phyloP scores from a whole-genome alignment of 1,139 yeast species.

The Nadsonia starkeyi-henricii region DNA sequence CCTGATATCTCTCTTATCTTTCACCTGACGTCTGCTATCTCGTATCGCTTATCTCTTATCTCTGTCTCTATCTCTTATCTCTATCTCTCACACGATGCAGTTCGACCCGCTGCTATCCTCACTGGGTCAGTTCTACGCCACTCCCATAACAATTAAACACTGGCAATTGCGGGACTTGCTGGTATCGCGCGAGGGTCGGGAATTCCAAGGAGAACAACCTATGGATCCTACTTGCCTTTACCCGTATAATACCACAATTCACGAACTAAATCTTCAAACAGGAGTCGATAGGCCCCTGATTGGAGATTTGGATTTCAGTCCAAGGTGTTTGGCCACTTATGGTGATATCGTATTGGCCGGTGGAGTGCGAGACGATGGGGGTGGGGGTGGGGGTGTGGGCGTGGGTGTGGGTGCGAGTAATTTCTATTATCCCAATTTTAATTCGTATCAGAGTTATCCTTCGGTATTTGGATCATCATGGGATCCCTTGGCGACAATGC shows the following conservation, averaged over 20 bases:
- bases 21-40: not conserved
- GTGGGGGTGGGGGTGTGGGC: no score
- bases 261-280: conserved; percentile 30
- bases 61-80: no score
- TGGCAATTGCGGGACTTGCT: conserved; percentile 76
- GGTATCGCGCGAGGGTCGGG: not conserved
- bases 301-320: conserved; percentile 43
- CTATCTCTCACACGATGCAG: no score
- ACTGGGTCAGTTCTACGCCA: conserved; percentile 4
- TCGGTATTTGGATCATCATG: no score
- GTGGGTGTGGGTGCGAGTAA: no score
- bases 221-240: conserved; percentile 20
- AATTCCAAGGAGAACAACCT: no score
- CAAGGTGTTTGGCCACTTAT: conserved; percentile 46
- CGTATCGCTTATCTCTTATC: no score
- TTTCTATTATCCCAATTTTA: no score
- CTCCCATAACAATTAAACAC: conserved; percentile 30
- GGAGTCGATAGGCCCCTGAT: conserved; percentile 28
- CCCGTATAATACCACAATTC: conserved; percentile 35
- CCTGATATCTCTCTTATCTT: no score
- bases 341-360: conserved; percentile 55
- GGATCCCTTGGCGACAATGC: no score
- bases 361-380: no score
- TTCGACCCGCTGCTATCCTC: not conserved
- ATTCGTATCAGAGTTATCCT: no score